Evolutionary conservation across 129 eudicot species (phyloP).

Genomic region (Artemisia argyi): DNA sequence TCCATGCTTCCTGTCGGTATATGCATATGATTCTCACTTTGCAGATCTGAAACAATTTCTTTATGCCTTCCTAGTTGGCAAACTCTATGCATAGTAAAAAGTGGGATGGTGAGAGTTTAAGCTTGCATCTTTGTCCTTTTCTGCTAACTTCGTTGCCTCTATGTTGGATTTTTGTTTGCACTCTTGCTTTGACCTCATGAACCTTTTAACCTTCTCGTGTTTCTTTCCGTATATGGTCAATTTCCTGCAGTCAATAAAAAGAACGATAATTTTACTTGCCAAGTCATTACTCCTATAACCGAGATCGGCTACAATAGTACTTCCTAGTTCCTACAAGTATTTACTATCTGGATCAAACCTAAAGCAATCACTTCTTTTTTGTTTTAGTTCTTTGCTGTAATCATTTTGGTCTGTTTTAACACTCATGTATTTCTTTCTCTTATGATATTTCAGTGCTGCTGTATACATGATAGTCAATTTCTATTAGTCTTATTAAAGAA

Average conservation of each 20-base stretch:
- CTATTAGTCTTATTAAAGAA: background rate
- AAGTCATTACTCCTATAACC: slow-evolving; percentile 2
- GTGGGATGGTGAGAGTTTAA: background rate
- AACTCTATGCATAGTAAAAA: background rate
- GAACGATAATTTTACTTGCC: background rate
- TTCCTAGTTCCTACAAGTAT: background rate
- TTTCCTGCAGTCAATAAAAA: background rate
- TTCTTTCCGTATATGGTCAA: background rate
- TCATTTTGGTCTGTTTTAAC: background rate
- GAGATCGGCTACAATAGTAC: slow-evolving; percentile 12
- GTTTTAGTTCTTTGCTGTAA: background rate
- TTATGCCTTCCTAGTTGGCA: background rate
- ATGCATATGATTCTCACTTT: background rate
- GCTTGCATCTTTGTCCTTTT: background rate
- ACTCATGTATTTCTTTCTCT: no score
- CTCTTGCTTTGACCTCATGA: background rate
- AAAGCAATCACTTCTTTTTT: background rate
- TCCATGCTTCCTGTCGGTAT: background rate
- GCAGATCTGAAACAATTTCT: background rate
- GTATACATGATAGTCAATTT: slow-evolving; percentile 4
- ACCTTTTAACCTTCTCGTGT: slow-evolving; percentile 1
- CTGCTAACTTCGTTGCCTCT: background rate
- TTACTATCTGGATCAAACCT: background rate
- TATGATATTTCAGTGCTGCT: slow-evolving; percentile 6
- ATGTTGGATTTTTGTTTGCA: no score